Conservation (phyloP, 257 asterid genomes). For the Plantago elongata region DNA sequence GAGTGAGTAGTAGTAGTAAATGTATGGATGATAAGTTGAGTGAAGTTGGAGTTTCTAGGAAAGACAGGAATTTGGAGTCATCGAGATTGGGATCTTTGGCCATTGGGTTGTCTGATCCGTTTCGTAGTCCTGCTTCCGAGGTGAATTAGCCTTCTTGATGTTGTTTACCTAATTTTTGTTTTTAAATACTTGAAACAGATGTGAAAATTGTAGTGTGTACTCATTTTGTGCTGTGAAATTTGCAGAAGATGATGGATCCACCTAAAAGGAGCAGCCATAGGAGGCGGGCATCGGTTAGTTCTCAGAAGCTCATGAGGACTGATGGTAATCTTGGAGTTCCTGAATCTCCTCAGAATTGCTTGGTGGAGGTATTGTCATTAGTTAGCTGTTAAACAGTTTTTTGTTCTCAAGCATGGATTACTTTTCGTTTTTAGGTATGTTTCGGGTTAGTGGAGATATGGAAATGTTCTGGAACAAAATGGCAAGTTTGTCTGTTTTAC, state of each 20-base stretch:
- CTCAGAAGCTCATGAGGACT: slow-evolving; percentile 50
- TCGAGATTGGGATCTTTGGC: slow-evolving; percentile 45
- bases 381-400: slow-evolving; percentile 7
- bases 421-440: not conserved
- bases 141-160: slow-evolving; percentile 42
- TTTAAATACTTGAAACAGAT: slow-evolving; percentile 13
- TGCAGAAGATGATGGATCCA: slow-evolving; percentile 77
- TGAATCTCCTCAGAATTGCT: slow-evolving; percentile 40
- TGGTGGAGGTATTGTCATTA: slow-evolving; percentile 53
- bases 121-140: slow-evolving; percentile 54
- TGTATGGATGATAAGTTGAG: slow-evolving; percentile 34
- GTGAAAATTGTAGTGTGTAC: slow-evolving; percentile 15
- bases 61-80: slow-evolving; percentile 35
- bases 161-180: slow-evolving; percentile 1
- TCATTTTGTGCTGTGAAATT: slow-evolving; percentile 16
- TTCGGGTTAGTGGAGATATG: not conserved
- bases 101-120: slow-evolving; percentile 50
- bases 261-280: slow-evolving; percentile 43
- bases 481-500: too few species aligned
- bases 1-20: slow-evolving; percentile 37
- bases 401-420: not conserved
- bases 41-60: slow-evolving; percentile 40
- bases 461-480: too few species aligned
- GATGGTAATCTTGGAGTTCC: slow-evolving; percentile 36
- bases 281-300: slow-evolving; percentile 64